Conservation (phyloP, 345 rosid species). For the Moringa oleifera region DNA sequence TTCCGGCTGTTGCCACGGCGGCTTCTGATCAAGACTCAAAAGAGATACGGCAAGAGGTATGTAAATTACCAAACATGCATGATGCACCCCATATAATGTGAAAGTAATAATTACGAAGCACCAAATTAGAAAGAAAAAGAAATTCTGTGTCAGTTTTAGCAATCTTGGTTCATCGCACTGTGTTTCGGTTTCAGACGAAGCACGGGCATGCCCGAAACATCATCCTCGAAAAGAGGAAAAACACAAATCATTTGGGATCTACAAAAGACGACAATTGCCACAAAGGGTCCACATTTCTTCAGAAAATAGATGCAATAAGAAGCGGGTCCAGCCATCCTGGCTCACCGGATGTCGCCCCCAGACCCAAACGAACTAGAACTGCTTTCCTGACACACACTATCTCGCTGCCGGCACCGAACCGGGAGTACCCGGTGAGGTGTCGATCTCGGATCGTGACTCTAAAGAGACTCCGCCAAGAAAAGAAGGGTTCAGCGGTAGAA, state of each 20-base stretch:
- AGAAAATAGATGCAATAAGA: constrained; percentile 13
- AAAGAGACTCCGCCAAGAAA: no score
- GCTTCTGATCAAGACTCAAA: no score
- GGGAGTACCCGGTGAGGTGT: no score
- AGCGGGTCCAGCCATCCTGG: constrained; percentile 25
- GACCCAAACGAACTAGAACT: constrained; percentile 1
- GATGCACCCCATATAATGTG: no score
- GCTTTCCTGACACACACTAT: no score
- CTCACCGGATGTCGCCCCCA: constrained; percentile 17
- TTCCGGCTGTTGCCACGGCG: no score
- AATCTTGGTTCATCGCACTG: neutral
- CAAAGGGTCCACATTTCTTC: constrained; percentile 11
- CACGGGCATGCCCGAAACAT: constrained; percentile 9
- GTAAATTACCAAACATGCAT: no score
- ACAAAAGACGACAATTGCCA: constrained; percentile 3
- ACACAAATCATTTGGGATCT: neutral
- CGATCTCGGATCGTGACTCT: no score
- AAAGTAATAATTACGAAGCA: no score
- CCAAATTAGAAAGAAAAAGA: neutral
- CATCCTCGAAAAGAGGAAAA: constrained; percentile 15
- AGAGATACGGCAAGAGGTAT: no score
- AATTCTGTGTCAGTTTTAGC: neutral
- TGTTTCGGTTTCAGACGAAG: constrained; percentile 17
- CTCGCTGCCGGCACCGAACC: no score
- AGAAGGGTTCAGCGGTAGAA: neutral